Conservation (phyloP, 1,139 yeast species). For the Pichia norvegensis region DNA sequence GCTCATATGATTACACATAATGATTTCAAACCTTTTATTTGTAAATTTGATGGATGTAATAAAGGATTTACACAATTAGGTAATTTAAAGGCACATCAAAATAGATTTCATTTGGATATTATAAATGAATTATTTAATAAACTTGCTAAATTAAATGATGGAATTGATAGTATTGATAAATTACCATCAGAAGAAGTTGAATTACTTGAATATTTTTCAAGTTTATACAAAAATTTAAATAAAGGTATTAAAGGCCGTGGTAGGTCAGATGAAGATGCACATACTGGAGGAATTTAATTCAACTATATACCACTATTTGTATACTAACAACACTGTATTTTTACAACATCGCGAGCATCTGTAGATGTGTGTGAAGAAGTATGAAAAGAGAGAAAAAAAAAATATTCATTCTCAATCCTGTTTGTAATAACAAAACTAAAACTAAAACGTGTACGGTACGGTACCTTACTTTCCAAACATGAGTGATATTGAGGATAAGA, state of each 20-base stretch:
- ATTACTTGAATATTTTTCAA: slow-evolving; percentile 66
- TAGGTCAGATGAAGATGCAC: slow-evolving; percentile 26
- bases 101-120: slow-evolving; percentile 72
- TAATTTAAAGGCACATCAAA: slow-evolving; percentile 88
- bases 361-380: not conserved
- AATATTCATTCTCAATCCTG: not conserved
- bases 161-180: slow-evolving; percentile 36
- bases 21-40: slow-evolving; percentile 68
- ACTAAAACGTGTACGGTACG: no score
- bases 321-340: not conserved
- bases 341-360: not conserved
- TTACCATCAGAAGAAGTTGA: slow-evolving; percentile 59
- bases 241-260: slow-evolving; percentile 92
- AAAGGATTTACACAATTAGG: slow-evolving; percentile 89
- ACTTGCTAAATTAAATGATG: slow-evolving; percentile 47
- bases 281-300: not conserved
- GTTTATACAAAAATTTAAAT: slow-evolving; percentile 76
- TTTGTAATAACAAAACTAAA: not conserved
- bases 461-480: no score
- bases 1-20: slow-evolving; percentile 81
- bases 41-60: slow-evolving; percentile 74
- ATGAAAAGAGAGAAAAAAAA: no score
- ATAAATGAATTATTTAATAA: slow-evolving; percentile 56
- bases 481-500: slow-evolving; percentile 1
- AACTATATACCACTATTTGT: not conserved